Base-by-base conservation (phyloP, 805 yeast species). In the Yarrowia porcina region DNA sequence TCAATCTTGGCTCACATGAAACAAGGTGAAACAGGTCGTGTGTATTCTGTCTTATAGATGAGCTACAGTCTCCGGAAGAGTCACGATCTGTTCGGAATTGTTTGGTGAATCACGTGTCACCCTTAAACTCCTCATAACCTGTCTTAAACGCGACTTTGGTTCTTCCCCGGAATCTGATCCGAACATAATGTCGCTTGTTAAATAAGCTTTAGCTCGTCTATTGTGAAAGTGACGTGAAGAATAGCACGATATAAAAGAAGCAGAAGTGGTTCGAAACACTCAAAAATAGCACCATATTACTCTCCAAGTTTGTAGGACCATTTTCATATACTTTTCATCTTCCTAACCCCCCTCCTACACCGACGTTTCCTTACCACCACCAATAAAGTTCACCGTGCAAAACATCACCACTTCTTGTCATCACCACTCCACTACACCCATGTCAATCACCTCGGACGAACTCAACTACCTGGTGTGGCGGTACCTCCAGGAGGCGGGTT, bases 391-490 rank as follows among this genome's bases (percentile, higher is more conserved):
- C 28, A 27, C n/a, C 12, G 25, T 45, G 17, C 52, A 28, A 45
- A 35, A 52, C 44, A 50, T 50, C 57, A 50, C 57, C 57, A 50
- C 57, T 50, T 50, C n/a, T n/a, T 28, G 25, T 35, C 59, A 35
- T 52, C 44, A 50, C 59, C 59, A 52, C 59, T 52, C 35, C 35
- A 18, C 28, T 25, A 4, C 44, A 25, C 50, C 10, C 35, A 90
- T 90, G 97, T 87, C 96, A 25, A 76, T 93, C 54, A 83, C 94
- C 5, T 87, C 94, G 63, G 84, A 82, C 64, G 96, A 91, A 74
- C 82, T 93, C 62, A 94, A 93, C 77, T 93, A 93, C 72, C 80
- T 94, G 68, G 83, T 93, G 61, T 94, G 97, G 97, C 77, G 97
- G 65, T 94, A 93, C 71, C 79, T 91, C 38, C 96, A 90, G 71